Conservation (phyloP, 1,139 yeast species). For the Diutina mesorugosa region DNA sequence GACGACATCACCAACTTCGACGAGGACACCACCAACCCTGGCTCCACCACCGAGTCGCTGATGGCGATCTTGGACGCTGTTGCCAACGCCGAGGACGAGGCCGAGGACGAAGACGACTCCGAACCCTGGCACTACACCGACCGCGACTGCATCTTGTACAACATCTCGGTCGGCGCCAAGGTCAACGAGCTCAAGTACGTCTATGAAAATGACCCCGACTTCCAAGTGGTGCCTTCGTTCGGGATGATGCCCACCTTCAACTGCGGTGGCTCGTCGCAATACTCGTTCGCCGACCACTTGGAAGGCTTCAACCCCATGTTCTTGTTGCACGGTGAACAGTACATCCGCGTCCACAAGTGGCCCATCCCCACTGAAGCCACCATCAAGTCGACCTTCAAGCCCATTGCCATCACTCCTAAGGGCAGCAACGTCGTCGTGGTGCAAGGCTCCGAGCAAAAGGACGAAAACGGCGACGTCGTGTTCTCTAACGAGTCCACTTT, state of each 20-base stretch:
- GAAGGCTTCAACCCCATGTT: conserved; percentile 82
- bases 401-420: conserved; percentile 73
- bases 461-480: conserved; percentile 49
- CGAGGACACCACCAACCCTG: conserved; percentile 45
- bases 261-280: conserved; percentile 31
- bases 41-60: conserved; percentile 62
- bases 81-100: conserved; percentile 23
- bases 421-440: conserved; percentile 80
- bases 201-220: conserved; percentile 66
- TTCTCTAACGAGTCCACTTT: conserved; percentile 79
- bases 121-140: conserved; percentile 12
- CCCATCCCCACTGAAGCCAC: conserved; percentile 69
- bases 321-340: conserved; percentile 93
- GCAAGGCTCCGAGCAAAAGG: conserved; percentile 62
- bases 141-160: conserved; percentile 72
- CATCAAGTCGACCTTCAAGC: conserved; percentile 47
- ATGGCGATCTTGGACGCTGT: conserved; percentile 66
- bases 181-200: conserved; percentile 66
- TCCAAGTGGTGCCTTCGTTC: conserved; percentile 85
- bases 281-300: conserved; percentile 44
- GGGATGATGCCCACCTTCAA: conserved; percentile 72
- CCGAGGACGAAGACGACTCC: conserved; percentile 29
- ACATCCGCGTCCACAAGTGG: conserved; percentile 63
- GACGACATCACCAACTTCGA: conserved; percentile 52
- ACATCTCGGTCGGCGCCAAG: conserved; percentile 80